phyloP scores from a whole-genome alignment of 2,329 filamentous ascomycete genomes.

The Beauveria asiatica region DNA sequence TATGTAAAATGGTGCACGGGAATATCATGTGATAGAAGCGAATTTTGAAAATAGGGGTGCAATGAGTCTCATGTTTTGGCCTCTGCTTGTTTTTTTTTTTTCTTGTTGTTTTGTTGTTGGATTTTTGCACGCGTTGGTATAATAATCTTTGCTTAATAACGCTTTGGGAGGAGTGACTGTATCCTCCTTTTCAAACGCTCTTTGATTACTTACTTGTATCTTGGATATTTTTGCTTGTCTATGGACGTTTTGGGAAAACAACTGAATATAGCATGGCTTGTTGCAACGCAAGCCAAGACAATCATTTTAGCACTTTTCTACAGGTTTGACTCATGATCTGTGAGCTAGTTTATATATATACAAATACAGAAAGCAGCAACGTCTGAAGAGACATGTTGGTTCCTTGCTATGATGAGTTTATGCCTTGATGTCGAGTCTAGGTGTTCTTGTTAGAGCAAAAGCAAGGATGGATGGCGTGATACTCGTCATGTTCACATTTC shows the following conservation, averaged over 20 bases:
- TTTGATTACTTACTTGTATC: neutral
- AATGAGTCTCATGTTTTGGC: neutral
- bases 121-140: neutral
- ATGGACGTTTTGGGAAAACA: neutral
- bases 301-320: neutral
- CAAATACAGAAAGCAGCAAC: neutral
- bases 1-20: constrained; percentile 51
- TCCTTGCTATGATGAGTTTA: too few relatives aligned
- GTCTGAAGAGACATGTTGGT: neutral
- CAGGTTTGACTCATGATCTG: neutral
- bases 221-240: neutral
- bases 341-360: neutral
- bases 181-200: neutral
- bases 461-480: neutral
- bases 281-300: neutral
- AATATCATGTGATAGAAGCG: neutral
- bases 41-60: neutral
- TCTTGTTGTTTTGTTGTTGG: neutral
- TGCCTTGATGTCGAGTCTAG: neutral
- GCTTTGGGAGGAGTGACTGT: neutral
- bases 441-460: neutral
- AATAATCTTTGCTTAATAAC: constrained; percentile 5
- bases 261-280: neutral
- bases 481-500: neutral
- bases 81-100: neutral